These are phyloP conservation scores for Penicillium thymicola DNA, from an alignment of 2,329 filamentous ascomycete species.

Conservation along the genomic window DNA sequence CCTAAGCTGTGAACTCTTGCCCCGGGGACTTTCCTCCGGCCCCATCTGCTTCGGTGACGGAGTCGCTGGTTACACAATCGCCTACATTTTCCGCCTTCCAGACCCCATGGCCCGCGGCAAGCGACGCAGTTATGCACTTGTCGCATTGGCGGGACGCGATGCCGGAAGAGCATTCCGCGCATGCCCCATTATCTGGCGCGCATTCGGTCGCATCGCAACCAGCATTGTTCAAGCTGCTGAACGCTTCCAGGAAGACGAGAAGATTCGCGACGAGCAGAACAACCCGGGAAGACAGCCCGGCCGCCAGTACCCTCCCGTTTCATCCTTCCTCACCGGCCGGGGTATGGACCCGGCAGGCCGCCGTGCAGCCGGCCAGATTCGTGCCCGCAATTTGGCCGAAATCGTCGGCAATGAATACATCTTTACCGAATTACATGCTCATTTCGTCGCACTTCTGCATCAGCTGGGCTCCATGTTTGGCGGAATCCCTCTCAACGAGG, in stretches of 20 bases:
- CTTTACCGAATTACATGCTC: conserved; percentile 56
- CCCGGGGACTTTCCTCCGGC: conserved; percentile 54
- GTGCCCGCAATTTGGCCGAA: conserved; percentile 56
- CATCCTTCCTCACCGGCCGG: conserved; percentile 57
- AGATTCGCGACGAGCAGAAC: conserved; percentile 40
- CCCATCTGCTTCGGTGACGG: conserved; percentile 58
- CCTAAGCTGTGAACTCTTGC: conserved; percentile 55
- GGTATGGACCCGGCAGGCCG: conserved; percentile 56
- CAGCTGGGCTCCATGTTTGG: conserved; percentile 48
- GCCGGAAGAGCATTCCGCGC: conserved; percentile 46
- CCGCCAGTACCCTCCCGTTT: conserved; percentile 53
- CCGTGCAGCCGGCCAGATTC: conserved; percentile 51
- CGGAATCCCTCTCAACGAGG: conserved; percentile 42
- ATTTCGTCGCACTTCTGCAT: conserved; percentile 52
- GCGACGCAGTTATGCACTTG: conserved; percentile 55
- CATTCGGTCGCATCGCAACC: conserved; percentile 54
- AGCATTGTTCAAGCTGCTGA: conserved; percentile 50
- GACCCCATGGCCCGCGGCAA: conserved; percentile 58
- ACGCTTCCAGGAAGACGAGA: conserved; percentile 45
- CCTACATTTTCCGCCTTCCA: conserved; percentile 57
- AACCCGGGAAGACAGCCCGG: conserved; percentile 24
- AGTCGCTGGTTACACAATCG: conserved; percentile 56
- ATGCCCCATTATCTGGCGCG: conserved; percentile 50
- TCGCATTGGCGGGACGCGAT: conserved; percentile 56
- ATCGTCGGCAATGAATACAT: conserved; percentile 58